Evolutionary conservation across 176 grass and related monocot genomes (phyloP).

Genomic region (Phoenix roebelenii): DNA sequence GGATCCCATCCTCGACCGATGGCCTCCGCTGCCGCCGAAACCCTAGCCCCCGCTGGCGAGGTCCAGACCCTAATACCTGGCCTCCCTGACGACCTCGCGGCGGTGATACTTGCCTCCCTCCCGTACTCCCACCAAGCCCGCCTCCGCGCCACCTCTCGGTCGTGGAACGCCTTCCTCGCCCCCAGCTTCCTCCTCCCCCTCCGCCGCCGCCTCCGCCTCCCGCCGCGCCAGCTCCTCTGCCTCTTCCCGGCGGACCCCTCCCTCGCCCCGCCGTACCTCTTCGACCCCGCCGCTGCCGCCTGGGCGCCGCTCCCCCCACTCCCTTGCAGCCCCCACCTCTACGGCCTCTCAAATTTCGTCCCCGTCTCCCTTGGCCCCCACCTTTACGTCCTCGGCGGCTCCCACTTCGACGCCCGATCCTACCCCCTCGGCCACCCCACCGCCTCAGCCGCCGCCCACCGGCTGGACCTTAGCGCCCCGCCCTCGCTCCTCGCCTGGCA

Average conservation of each 20-base stretch:
- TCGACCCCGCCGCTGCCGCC: constrained; percentile 47
- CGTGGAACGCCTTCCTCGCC: constrained; percentile 54
- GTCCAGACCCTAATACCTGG: constrained; percentile 53
- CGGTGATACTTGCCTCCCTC: constrained; percentile 61
- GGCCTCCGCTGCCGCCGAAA: constrained; percentile 12
- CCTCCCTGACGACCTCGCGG: constrained; percentile 56
- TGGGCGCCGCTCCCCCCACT: constrained; percentile 59
- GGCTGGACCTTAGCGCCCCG: constrained; percentile 40
- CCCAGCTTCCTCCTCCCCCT: constrained; percentile 44
- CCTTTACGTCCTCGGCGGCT: constrained; percentile 73
- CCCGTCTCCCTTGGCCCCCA: constrained; percentile 37
- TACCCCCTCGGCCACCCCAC: constrained; percentile 63
- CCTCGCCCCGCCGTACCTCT: constrained; percentile 52
- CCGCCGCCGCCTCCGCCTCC: constrained; percentile 56
- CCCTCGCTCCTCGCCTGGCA: constrained; percentile 41
- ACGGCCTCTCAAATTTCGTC: constrained; percentile 55
- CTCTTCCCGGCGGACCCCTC: constrained; percentile 83
- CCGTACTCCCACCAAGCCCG: constrained; percentile 54
- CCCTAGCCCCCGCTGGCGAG: constrained; percentile 15
- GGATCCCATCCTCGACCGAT: too few relatives aligned
- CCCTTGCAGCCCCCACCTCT: constrained; percentile 61
- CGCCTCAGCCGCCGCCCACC: constrained; percentile 46
- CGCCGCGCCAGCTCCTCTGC: constrained; percentile 48
- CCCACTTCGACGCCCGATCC: constrained; percentile 70
- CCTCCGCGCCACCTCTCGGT: constrained; percentile 62